These are phyloP conservation scores for Avena insularis DNA, from an alignment of 176 grass and related monocot species.

Conservation along the genomic window DNA sequence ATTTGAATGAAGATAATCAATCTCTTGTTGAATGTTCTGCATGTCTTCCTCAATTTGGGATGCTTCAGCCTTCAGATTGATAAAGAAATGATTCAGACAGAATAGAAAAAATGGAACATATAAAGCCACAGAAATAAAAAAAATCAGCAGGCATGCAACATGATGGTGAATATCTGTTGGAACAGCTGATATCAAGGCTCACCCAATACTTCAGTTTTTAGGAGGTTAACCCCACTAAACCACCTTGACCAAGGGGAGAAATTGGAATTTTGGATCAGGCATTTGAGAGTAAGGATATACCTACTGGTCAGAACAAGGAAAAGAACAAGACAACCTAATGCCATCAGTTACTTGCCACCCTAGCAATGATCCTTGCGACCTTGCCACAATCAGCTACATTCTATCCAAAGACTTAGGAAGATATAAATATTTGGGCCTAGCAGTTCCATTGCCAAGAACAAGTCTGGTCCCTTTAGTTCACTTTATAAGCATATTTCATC, in stretches of 20 bases:
- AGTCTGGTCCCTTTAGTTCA: not conserved
- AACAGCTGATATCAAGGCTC: constrained; percentile 9
- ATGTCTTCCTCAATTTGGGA: constrained; percentile 69
- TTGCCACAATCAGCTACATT: not conserved
- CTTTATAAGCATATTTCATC: not conserved
- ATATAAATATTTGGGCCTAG: not conserved
- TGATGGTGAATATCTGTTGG: not conserved
- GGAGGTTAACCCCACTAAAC: not conserved
- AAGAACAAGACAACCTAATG: not conserved
- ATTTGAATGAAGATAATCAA: constrained; percentile 53
- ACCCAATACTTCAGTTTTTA: not conserved
- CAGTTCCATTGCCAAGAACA: not conserved
- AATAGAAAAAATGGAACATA: not conserved
- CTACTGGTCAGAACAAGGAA: constrained; percentile 7
- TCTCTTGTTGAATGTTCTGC: constrained; percentile 56
- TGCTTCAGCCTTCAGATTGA: constrained; percentile 71
- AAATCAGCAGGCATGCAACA: not conserved
- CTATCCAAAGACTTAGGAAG: not conserved
- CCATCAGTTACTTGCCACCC: not conserved
- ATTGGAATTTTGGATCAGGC: not conserved
- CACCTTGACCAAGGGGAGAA: not conserved
- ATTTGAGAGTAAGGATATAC: not conserved
- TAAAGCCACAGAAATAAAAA: constrained; percentile 33
- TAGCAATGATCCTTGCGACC: not conserved
- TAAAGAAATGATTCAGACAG: constrained; percentile 53